Percentiles rank a stretch among this genome's conserved stretches.
Evolutionary conservation across 306 rosid species (phyloP).

Genomic region (Arachis stenosperma): DNA sequence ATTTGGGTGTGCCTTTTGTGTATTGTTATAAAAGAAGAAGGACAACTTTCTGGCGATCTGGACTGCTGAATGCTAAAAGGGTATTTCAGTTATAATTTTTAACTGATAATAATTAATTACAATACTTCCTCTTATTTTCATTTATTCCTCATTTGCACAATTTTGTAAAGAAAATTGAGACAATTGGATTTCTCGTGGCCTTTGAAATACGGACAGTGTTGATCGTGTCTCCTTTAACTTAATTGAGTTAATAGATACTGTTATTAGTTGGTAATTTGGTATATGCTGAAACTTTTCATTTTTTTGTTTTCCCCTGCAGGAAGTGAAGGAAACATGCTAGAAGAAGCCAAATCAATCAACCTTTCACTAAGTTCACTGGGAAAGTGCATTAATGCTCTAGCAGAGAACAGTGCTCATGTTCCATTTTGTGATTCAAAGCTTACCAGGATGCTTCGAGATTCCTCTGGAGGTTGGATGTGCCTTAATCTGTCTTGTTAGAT

Average conservation of each 20-base stretch:
- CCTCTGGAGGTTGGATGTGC: constrained; percentile 82
- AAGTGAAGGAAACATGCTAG: constrained; percentile 92
- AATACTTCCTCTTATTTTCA: neutral
- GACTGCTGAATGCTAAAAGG: neutral
- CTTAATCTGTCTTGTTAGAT: constrained; percentile 30
- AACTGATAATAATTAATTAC: neutral
- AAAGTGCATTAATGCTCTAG: constrained; percentile 93
- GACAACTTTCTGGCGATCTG: constrained; percentile 11
- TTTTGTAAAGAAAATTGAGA: constrained; percentile 15
- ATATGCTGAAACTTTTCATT: constrained; percentile 33
- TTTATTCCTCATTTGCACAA: neutral
- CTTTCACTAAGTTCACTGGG: constrained; percentile 95
- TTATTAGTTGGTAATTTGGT: constrained; percentile 7
- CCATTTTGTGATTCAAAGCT: constrained; percentile 99
- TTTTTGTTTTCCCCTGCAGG: constrained; percentile 55
- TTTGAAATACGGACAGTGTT: constrained; percentile 12
- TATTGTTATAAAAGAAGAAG: neutral
- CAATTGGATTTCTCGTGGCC: constrained; percentile 15
- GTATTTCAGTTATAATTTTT: constrained; percentile 2
- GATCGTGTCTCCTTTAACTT: constrained; percentile 11
- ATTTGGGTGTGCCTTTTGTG: neutral
- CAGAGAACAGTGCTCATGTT: constrained; percentile 90
- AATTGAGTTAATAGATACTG: constrained; percentile 21
- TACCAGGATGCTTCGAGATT: constrained; percentile 92
- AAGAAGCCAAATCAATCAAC: constrained; percentile 97